phyloP scores from a whole-genome alignment of 345 rosid species.

The Rhodomyrtus tomentosa region DNA sequence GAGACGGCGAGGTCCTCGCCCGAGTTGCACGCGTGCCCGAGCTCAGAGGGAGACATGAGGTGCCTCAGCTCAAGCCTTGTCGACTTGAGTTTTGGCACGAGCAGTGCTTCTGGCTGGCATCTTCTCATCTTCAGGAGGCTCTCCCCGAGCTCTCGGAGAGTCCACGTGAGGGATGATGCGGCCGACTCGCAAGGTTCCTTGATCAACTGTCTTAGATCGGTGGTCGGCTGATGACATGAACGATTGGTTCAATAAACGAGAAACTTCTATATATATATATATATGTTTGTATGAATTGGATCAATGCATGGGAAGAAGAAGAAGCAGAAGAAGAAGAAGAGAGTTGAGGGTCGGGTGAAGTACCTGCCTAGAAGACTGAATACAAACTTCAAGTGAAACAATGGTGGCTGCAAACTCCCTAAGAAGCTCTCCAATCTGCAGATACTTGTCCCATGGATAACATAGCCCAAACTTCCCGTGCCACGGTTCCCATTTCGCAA shows the following conservation, averaged over 20 bases:
- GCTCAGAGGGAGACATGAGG: slow-evolving; percentile 1
- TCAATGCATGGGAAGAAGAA: neutral
- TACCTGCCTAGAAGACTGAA: slow-evolving; percentile 31
- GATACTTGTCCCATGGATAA: slow-evolving; percentile 73
- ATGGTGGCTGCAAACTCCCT: slow-evolving; percentile 30
- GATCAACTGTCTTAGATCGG: slow-evolving; percentile 10
- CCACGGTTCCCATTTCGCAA: slow-evolving; percentile 97
- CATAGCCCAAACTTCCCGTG: slow-evolving; percentile 70
- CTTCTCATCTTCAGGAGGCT: slow-evolving; percentile 37
- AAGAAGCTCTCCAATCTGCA: slow-evolving; percentile 47
- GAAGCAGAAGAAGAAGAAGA: neutral
- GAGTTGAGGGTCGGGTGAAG: neutral
- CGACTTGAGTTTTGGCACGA: slow-evolving; percentile 34
- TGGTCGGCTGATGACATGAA: slow-evolving; percentile 6
- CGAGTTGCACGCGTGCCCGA: neutral
- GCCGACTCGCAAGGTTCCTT: slow-evolving; percentile 31
- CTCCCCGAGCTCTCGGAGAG: slow-evolving; percentile 43
- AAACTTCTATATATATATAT: neutral
- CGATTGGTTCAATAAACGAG: neutral
- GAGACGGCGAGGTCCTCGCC: slow-evolving; percentile 29
- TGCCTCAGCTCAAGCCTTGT: slow-evolving; percentile 23
- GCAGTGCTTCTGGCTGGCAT: slow-evolving; percentile 11
- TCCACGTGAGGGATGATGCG: slow-evolving; percentile 26
- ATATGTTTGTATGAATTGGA: too few relatives aligned
- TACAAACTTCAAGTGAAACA: slow-evolving; percentile 28